Evolutionary conservation across 1,284 basidiomycete genomes (phyloP), one percentile per base, ranked within the genome.

Genomic region (Boletus smithii): DNA sequence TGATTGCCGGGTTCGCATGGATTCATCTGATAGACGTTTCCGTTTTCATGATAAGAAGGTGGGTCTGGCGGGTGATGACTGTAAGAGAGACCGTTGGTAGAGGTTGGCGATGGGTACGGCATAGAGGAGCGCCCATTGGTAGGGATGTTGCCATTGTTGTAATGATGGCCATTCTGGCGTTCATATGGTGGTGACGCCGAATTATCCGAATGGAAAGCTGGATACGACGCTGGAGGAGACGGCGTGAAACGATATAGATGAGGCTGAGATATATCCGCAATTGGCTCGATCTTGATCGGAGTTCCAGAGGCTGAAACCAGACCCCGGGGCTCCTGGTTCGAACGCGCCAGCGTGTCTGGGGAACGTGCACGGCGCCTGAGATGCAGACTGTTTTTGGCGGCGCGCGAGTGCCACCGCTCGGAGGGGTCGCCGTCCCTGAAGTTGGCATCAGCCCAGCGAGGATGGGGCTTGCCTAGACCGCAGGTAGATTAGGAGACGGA

Each of bases 371-470:
- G 67, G 44, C 71, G 69, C 58, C 73, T 71, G 27, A 64, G 61
- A 42, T 72, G 57, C 16, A 76, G 63, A 33, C 68, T 59, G 62
- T 77, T 79, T 63, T 86, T 85, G n/a, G 81, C 77, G 3, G 85
- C 85, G 39, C 85, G 78, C n/a, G 86, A 88, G 64, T 88, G 85
- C 85, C 85, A 88, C 62, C 86, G 84, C 67, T 88, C 86, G 56
- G 79, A 81, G 3, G 83, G 80, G 64, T 88, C 85, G 18, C 84
- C 84, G 54, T 88, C 83, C 50, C 83, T 80, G 65, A 85, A 85
- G 68, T 73, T 81, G 56, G 74, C 77, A 55, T 88, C 86, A 9
- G 87, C 86, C 86, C 86, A 88, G 35, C 84, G 81, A 45, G 86
- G 87, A 61, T 88, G 85, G 14, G 87, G 87, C 65, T 90, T 90